phyloP scores from a whole-genome alignment of 2,329 filamentous ascomycete genomes.

The Penicillium sp. region DNA sequence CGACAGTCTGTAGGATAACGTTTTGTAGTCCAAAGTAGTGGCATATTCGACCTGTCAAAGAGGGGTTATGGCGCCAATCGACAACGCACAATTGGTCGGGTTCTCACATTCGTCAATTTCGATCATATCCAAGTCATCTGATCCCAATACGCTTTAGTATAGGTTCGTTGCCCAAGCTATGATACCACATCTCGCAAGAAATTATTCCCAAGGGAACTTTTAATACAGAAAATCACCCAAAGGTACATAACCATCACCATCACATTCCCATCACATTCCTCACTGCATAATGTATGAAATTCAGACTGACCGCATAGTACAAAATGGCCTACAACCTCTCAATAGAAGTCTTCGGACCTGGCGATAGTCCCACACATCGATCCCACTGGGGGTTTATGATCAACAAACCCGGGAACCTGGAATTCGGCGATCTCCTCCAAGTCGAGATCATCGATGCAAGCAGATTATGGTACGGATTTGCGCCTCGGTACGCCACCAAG shows the following conservation, averaged over 20 bases:
- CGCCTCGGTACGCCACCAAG: slow-evolving; percentile 21
- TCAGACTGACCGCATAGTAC: neutral
- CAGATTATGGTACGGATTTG: slow-evolving; percentile 27
- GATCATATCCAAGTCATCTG: slow-evolving; percentile 5
- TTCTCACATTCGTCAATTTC: neutral
- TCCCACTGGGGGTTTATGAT: slow-evolving; percentile 30
- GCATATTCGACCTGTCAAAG: neutral
- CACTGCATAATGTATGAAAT: neutral
- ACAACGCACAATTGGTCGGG: slow-evolving; percentile 3
- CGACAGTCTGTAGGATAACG: neutral
- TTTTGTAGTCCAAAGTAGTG: neutral
- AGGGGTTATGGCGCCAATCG: slow-evolving; percentile 1
- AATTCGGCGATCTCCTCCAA: slow-evolving; percentile 29
- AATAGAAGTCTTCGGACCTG: slow-evolving; percentile 26
- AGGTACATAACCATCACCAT: neutral
- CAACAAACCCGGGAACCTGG: slow-evolving; percentile 15
- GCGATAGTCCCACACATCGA: slow-evolving; percentile 23
- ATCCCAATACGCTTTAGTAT: neutral
- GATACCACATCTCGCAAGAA: neutral
- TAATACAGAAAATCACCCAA: neutral
- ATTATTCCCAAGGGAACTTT: neutral
- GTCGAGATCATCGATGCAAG: slow-evolving; percentile 25
- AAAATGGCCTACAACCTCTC: slow-evolving; percentile 23
- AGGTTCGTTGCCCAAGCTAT: neutral
- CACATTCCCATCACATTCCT: neutral